Evolutionary conservation across 495 filamentous ascomycete species (phyloP).

Genomic region (Podospora comata): DNA sequence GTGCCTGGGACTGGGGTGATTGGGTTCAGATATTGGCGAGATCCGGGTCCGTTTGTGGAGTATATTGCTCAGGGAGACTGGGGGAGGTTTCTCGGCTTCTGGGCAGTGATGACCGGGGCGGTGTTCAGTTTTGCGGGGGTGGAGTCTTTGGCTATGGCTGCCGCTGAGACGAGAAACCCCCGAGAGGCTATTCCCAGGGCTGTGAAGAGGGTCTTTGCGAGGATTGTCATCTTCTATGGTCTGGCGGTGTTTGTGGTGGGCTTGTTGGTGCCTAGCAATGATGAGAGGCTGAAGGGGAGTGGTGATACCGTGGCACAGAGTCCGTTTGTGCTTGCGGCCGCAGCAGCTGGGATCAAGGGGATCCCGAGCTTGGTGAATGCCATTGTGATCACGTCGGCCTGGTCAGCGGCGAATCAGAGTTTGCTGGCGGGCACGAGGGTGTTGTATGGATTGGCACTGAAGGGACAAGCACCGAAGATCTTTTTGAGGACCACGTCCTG

Average conservation of each 20-base stretch:
- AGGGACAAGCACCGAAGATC: conserved; percentile 55
- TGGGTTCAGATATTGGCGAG: conserved; percentile 65
- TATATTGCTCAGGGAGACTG: conserved; percentile 51
- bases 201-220: conserved; percentile 65
- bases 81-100: conserved; percentile 58
- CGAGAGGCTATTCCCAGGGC: conserved; percentile 67
- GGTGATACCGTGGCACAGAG: conserved; percentile 54
- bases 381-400: conserved; percentile 68
- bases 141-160: conserved; percentile 61
- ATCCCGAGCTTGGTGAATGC: conserved; percentile 65
- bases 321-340: conserved; percentile 71
- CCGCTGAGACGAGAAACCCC: conserved; percentile 71
- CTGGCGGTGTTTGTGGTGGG: conserved; percentile 68
- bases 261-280: conserved; percentile 62
- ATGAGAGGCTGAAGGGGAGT: conserved; percentile 47
- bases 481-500: conserved; percentile 57
- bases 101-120: conserved; percentile 57
- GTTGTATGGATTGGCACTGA: conserved; percentile 59
- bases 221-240: conserved; percentile 70
- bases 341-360: conserved; percentile 59
- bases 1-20: conserved; percentile 54
- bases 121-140: conserved; percentile 59
- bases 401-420: conserved; percentile 64
- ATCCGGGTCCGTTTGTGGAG: conserved; percentile 67
- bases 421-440: conserved; percentile 61